These are phyloP conservation scores for Ceratopteris richardii DNA, from an alignment of 75 land plant genomes.

Conservation along the genomic window DNA sequence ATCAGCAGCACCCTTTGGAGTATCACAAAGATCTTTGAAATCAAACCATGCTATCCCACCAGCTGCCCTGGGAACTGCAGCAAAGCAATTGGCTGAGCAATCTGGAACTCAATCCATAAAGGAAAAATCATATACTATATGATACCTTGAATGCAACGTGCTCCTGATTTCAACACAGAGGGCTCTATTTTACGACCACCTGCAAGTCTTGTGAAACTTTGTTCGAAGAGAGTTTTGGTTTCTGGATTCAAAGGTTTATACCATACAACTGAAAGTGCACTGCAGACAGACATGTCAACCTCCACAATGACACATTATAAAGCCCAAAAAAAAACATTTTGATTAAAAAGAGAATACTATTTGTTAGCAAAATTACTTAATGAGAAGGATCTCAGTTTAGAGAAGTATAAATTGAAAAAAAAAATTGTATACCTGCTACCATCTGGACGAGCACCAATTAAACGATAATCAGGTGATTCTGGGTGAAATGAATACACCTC, in stretches of 20 bases:
- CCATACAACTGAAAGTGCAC: conserved; percentile 29
- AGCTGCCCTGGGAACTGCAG: conserved; percentile 32
- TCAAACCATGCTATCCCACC: conserved; percentile 29
- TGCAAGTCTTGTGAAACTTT: conserved; percentile 18
- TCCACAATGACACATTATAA: too few relatives aligned
- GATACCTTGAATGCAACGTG: conserved; percentile 20
- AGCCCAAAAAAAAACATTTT: neutral
- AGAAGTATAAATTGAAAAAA: neutral
- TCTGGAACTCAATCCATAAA: too few relatives aligned
- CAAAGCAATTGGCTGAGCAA: neutral
- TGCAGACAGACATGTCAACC: neutral
- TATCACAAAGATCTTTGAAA: conserved; percentile 31
- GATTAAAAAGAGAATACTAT: neutral
- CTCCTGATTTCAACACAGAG: conserved; percentile 22
- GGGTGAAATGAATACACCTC: conserved; percentile 27
- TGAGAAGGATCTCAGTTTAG: neutral
- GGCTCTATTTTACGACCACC: conserved; percentile 14
- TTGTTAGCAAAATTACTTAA: too few relatives aligned
- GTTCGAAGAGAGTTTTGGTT: conserved; percentile 7
- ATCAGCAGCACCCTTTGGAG: conserved; percentile 31
- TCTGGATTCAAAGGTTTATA: conserved; percentile 21
- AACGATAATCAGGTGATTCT: conserved; percentile 28
- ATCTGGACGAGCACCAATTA: conserved; percentile 32
- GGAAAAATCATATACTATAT: neutral
- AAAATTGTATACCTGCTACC: conserved; percentile 22